Evolutionary conservation across 1,284 basidiomycete genomes (phyloP).

Genomic region (Ustilago vetiveriae): DNA sequence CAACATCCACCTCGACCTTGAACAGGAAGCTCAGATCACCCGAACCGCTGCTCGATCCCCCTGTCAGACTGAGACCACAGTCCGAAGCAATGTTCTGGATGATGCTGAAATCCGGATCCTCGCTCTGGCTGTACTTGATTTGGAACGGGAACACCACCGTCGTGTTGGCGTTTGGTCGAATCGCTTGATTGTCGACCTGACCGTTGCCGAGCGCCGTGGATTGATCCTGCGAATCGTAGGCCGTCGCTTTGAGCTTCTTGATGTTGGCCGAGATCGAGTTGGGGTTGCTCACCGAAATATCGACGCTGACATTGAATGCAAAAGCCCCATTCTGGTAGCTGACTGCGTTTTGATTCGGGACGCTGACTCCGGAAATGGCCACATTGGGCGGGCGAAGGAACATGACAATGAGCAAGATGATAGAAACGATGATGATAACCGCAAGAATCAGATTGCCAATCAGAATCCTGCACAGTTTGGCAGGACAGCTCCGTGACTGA

Average conservation of each 20-base stretch:
- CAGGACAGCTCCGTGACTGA: conserved; percentile 42
- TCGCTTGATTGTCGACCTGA: conserved; percentile 71
- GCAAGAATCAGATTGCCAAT: conserved; percentile 56
- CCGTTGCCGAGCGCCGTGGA: conserved; percentile 52
- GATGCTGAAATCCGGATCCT: conserved; percentile 74
- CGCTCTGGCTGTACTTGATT: conserved; percentile 75
- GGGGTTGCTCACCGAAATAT: conserved; percentile 61
- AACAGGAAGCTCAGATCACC: conserved; percentile 45
- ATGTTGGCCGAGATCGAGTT: conserved; percentile 62
- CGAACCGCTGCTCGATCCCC: conserved; percentile 58
- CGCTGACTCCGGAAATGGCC: conserved; percentile 42
- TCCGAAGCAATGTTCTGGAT: conserved; percentile 75
- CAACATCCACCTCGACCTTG: conserved; percentile 48
- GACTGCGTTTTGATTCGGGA: conserved; percentile 40
- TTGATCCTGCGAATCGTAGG: conserved; percentile 49
- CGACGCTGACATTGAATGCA: conserved; percentile 56
- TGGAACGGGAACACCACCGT: conserved; percentile 84
- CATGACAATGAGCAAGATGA: conserved; percentile 58
- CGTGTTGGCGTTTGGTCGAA: conserved; percentile 75
- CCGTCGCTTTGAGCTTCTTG: conserved; percentile 51
- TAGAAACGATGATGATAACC: conserved; percentile 53
- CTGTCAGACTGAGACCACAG: conserved; percentile 71
- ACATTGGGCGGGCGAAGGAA: conserved; percentile 64
- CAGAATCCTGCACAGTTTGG: conserved; percentile 57
- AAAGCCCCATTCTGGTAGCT: conserved; percentile 45